Conservation (phyloP, 2,329 filamentous ascomycete species). For the Knufia petricola region DNA sequence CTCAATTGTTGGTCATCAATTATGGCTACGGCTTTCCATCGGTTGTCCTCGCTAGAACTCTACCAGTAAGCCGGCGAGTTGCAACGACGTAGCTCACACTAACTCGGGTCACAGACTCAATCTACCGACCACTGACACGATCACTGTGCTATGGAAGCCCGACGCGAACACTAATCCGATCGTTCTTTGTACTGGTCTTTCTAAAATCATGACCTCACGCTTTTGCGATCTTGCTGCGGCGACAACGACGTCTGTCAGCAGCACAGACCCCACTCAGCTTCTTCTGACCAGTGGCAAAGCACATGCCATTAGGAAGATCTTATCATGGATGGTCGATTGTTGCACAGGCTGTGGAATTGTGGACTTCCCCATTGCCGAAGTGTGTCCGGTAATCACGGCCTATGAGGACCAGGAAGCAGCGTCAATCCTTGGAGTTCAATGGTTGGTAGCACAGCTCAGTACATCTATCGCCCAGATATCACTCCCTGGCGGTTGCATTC, state of each 20-base stretch:
- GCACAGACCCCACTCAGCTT: too few relatives aligned
- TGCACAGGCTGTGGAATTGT: neutral
- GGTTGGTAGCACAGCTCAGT: neutral
- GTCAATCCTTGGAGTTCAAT: neutral
- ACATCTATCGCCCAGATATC: too few relatives aligned
- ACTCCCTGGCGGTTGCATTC: neutral
- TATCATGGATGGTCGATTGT: neutral
- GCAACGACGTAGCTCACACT: too few relatives aligned
- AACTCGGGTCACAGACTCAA: too few relatives aligned
- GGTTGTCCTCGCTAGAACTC: too few relatives aligned
- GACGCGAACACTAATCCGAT: neutral
- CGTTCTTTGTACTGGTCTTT: too few relatives aligned
- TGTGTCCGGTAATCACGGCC: neutral
- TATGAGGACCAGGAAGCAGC: neutral
- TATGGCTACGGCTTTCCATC: too few relatives aligned
- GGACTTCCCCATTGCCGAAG: neutral
- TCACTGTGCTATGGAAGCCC: too few relatives aligned
- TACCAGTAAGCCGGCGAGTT: too few relatives aligned
- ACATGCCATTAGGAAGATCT: neutral
- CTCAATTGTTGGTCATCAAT: too few relatives aligned
- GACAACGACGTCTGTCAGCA: neutral
- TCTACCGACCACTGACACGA: too few relatives aligned
- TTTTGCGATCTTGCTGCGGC: conserved; percentile 10
- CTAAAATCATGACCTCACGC: too few relatives aligned
- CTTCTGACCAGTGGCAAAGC: neutral